Evolutionary conservation across 441 rosid genomes (phyloP), one percentile per base, ranked within the genome.

Genomic region (Arabidopsis lyrata): DNA sequence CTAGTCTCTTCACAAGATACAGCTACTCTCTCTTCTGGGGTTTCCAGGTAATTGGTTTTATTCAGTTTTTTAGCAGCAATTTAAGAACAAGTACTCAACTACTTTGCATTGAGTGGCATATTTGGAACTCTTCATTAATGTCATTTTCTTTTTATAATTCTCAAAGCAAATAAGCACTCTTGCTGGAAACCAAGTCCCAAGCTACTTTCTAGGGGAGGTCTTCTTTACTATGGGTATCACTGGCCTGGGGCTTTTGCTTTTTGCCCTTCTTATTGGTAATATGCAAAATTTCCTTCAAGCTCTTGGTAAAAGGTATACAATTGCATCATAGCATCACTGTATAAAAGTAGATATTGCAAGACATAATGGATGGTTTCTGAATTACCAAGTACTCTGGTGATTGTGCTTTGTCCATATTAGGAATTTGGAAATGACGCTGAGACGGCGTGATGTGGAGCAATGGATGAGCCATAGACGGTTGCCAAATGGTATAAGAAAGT

Each of bases 261-360:
- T 94, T 63, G 99, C 97, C 45, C 88, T 87, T 75, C 93, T 94
- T 73, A 90, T 92, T 56, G 99, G 99, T 67, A 94, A 94, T 81
- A 88, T 91, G 86, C 99, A 94, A 71, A 91, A 86, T 77, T 91
- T 94, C 81, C 97, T 94, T 71, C 97, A 86, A 74, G 87, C 96
- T 79, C 87, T 94, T 7, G 93, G 85, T 48, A 80, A 83, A 73
- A 90, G 97, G 99, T 94, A 82, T 1, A 73, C 31, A 24, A 24
- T 58, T 24, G 27, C n/a, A 12, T 39, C 48, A 5, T 44, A 14
- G 5, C 15, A 65, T 47, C 32, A 45, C 10, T 67, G 20, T 72
- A 31, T 32, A 66, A 45, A 16, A 16, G 8, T 15, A 44, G 27
- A 29, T 45, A 10, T 53, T 36, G 32, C 27, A 41, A 35, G 29